Percentiles rank a stretch among this genome's conserved stretches.
Evolutionary conservation across 306 rosid genomes (phyloP).

Genomic region (Lupinus albus): DNA sequence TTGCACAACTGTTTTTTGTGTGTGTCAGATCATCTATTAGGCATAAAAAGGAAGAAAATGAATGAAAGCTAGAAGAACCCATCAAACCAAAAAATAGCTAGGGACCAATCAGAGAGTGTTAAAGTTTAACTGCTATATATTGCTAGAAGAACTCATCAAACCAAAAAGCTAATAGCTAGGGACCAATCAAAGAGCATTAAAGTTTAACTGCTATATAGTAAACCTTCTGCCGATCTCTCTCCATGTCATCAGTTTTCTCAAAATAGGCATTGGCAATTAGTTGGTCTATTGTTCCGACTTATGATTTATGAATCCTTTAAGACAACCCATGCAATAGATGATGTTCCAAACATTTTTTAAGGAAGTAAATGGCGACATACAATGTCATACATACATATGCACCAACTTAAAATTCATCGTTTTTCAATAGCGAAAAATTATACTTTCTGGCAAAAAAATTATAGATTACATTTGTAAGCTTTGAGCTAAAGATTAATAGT

Average conservation of each 20-base stretch:
- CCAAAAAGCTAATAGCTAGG: neutral
- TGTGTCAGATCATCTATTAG: neutral
- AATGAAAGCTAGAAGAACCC: neutral
- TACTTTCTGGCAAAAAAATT: conserved; percentile 10
- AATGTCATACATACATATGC: neutral
- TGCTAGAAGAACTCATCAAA: neutral
- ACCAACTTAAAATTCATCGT: neutral
- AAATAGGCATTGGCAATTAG: neutral
- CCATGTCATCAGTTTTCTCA: neutral
- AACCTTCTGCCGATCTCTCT: conserved; percentile 17
- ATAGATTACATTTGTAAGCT: neutral
- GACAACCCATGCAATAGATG: neutral
- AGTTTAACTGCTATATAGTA: conserved; percentile 6
- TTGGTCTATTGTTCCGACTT: neutral
- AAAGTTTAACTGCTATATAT: conserved; percentile 12
- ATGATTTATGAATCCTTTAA: conserved; percentile 3
- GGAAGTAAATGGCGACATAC: neutral
- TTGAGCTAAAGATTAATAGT: neutral
- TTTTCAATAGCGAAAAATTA: neutral
- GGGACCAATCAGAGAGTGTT: neutral
- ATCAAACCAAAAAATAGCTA: neutral
- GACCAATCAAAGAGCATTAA: conserved; percentile 1
- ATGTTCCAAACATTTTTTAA: neutral
- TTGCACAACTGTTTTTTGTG: neutral
- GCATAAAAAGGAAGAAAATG: neutral